A percentile compares a stretch with the other conserved stretches of the same genome.
These are phyloP conservation scores for Mitragyna speciosa DNA, from an alignment of 257 asterid genomes.

Conservation along the genomic window DNA sequence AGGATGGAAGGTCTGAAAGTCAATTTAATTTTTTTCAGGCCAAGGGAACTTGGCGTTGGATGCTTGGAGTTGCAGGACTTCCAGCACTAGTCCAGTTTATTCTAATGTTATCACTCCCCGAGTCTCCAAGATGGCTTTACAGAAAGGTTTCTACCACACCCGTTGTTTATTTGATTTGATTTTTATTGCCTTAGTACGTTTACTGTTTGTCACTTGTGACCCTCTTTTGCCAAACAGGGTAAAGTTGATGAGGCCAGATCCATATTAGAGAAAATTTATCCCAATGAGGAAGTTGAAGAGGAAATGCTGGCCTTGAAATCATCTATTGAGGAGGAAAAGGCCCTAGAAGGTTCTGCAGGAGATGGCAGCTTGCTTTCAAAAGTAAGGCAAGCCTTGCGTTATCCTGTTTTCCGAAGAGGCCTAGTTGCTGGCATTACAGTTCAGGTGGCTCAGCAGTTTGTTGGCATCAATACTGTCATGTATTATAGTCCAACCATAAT, in stretches of 20 bases:
- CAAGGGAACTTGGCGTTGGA: conserved; percentile 48
- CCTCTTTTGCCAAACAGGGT: conserved; percentile 25
- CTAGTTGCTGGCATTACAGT: conserved; percentile 53
- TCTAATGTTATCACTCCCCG: conserved; percentile 40
- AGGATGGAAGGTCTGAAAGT: background rate
- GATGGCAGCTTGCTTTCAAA: conserved; percentile 29
- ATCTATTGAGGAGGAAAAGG: conserved; percentile 30
- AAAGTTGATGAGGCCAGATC: conserved; percentile 33
- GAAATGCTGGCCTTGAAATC: conserved; percentile 34
- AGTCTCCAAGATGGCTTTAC: conserved; percentile 48
- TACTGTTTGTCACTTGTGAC: background rate
- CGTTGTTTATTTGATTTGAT: background rate
- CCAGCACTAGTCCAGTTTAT: conserved; percentile 36
- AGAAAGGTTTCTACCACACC: conserved; percentile 20
- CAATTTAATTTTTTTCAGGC: conserved; percentile 17
- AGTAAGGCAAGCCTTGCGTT: conserved; percentile 41
- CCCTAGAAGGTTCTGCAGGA: conserved; percentile 20
- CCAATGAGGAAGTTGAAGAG: conserved; percentile 36
- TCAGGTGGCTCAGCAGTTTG: conserved; percentile 69
- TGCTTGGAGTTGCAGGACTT: conserved; percentile 42
- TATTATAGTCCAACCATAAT: conserved; percentile 62
- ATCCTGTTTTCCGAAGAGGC: conserved; percentile 47
- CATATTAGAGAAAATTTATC: conserved; percentile 42
- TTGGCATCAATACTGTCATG: conserved; percentile 70
- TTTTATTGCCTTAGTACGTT: background rate